Evolutionary conservation across 805 yeast genomes (phyloP), one percentile per base, ranked within the genome.

Genomic region (Metschnikowia lachancei): DNA sequence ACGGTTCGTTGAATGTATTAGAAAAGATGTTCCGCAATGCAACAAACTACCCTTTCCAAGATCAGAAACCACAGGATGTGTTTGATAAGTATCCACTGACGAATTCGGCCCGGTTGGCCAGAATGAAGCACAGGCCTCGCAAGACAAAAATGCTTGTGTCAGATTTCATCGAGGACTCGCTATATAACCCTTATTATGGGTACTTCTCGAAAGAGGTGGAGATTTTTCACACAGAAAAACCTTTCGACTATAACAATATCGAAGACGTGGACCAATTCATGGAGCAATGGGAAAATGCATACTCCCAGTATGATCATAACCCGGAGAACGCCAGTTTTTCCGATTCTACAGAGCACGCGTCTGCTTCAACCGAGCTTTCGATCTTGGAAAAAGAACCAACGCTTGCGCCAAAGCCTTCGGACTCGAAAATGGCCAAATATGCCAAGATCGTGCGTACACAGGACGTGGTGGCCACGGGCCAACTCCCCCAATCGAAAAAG

Each of bases 161-260:
- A 10, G 95, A 87, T 57, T 89, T 85, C 64, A 89, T 88, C 47
- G 95, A 87, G 56, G 95, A 88, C 61, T 83, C 92, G 16, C 66
- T 88, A 55, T 88, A 88, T 61, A 86, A 89, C 64, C 89, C 92
- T 0, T 59, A 75, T 52, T 88, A 88, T 61, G 96, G 96, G 1
- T 89, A 88, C 63, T 88, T 88, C 56, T 75, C 89, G 1, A 77
- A 81, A 54, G 85, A 85, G 53, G 95, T 86, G 8, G 86, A 83
- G 58, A 87, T 87, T 53, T 87, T 83, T 63, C 83, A 84, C 48
- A 81, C 83, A 1, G 78, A 76, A 20, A 64, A 72, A 37, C 87
- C 91, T 0, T 82, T 86, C 55, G 77, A 82, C 37, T 87, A 82
- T 60, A 69, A 72, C 28, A 64, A 76, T 24, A 67, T 86, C 46